phyloP scores from a whole-genome alignment of 2,329 filamentous ascomycete genomes.

The Xylaria polymorpha region DNA sequence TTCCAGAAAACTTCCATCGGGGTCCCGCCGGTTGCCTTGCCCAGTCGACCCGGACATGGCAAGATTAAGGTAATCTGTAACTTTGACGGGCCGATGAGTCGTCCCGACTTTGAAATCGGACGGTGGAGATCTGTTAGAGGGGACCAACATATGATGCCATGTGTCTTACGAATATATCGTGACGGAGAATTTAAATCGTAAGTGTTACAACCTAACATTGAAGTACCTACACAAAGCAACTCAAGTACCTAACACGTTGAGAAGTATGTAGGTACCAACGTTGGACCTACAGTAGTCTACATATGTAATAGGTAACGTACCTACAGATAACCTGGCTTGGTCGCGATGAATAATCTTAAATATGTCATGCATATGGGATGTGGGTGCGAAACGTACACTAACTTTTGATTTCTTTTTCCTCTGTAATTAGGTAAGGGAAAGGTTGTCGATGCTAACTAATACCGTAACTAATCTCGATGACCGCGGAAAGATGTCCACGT shows the following conservation, averaged over 20 bases:
- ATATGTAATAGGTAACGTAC: no score
- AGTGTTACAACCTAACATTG: neutral
- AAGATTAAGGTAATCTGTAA: constrained; percentile 6
- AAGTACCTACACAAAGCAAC: no score
- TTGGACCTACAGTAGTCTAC: no score
- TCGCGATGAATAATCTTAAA: constrained; percentile 3
- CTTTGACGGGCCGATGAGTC: constrained; percentile 10
- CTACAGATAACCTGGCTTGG: neutral
- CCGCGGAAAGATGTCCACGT: constrained; percentile 3
- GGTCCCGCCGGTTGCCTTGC: constrained; percentile 17
- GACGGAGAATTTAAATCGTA: neutral
- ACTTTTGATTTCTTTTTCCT: neutral
- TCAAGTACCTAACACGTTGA: no score
- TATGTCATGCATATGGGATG: constrained; percentile 1
- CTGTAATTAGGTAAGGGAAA: constrained; percentile 23
- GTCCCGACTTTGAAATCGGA: neutral
- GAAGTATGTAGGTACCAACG: no score
- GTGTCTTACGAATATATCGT: neutral
- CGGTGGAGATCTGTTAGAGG: neutral
- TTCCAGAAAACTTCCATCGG: constrained; percentile 36
- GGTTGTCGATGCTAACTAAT: constrained; percentile 22
- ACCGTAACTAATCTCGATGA: constrained; percentile 28
- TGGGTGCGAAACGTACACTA: neutral
- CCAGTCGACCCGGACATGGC: constrained; percentile 4
- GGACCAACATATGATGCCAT: neutral